phyloP scores from a whole-genome alignment of 2,329 filamentous ascomycete genomes.

The Hymenoscyphus occultus region DNA sequence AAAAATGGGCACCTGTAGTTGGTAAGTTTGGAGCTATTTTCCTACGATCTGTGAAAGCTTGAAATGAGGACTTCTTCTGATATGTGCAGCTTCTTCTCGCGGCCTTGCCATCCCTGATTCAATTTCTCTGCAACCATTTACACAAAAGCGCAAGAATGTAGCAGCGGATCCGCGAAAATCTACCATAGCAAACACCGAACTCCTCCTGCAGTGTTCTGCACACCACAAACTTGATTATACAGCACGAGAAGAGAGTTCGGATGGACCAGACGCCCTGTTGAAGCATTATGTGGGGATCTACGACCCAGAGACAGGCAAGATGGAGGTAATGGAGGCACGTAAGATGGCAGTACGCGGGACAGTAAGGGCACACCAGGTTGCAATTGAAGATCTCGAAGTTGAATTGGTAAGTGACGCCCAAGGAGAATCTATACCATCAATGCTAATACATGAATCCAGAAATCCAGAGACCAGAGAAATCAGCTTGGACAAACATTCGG shows the following conservation, averaged over 20 bases:
- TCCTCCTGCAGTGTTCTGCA: conserved; percentile 55
- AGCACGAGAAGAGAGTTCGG: conserved; percentile 50
- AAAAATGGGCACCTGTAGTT: conserved; percentile 51
- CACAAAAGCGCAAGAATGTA: conserved; percentile 30
- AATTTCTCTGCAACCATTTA: conserved; percentile 36
- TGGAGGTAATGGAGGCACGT: conserved; percentile 61
- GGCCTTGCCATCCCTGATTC: conserved; percentile 36
- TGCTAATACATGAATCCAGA: conserved; percentile 41
- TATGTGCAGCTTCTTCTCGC: conserved; percentile 35
- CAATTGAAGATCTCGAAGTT: conserved; percentile 45
- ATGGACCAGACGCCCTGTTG: conserved; percentile 44
- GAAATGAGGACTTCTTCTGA: not conserved
- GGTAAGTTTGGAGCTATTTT: conserved; percentile 40
- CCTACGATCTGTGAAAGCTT: not conserved
- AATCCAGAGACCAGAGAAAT: conserved; percentile 59
- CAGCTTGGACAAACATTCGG: conserved; percentile 76
- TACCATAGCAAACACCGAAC: conserved; percentile 41
- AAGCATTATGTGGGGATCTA: conserved; percentile 66
- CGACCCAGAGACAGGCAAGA: conserved; percentile 56
- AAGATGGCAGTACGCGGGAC: conserved; percentile 60
- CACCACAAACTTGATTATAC: conserved; percentile 60
- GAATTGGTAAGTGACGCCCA: conserved; percentile 24
- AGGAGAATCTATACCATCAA: not conserved
- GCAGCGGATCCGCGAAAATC: conserved; percentile 25
- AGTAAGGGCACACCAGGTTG: conserved; percentile 54